A percentile compares a stretch with the other conserved stretches of the same genome.
Conservation (phyloP, 2,329 filamentous ascomycete genomes). For the Botrytis byssoidea region DNA sequence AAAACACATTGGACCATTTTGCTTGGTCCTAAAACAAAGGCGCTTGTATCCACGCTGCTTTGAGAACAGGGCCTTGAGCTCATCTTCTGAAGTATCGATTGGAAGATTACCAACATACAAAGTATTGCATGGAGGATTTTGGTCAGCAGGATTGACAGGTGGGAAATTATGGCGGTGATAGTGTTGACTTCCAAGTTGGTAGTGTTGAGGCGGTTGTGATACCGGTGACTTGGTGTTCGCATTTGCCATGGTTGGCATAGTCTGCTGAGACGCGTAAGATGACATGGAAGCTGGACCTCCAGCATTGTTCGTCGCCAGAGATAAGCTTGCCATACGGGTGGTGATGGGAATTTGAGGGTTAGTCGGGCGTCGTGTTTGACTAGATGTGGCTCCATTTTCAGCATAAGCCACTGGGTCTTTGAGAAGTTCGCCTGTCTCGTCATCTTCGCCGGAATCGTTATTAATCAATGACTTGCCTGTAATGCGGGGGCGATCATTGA, state of each 20-base stretch:
- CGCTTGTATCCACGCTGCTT: constrained; percentile 94
- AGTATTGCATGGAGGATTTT: constrained; percentile 97
- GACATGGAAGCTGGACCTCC: constrained; percentile 36
- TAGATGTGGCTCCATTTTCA: constrained; percentile 59
- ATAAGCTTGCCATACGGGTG: constrained; percentile 63
- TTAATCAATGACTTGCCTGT: constrained; percentile 72
- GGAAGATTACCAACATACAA: constrained; percentile 97
- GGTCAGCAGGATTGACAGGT: constrained; percentile 88
- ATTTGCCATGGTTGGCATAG: constrained; percentile 37
- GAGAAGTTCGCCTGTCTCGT: constrained; percentile 70
- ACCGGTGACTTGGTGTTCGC: constrained; percentile 56
- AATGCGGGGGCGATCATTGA: constrained; percentile 58
- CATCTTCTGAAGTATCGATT: constrained; percentile 88
- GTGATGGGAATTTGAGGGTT: constrained; percentile 69
- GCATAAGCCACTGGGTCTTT: constrained; percentile 72
- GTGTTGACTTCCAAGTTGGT: constrained; percentile 55
- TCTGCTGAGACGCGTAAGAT: constrained; percentile 30
- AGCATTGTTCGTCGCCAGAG: constrained; percentile 65
- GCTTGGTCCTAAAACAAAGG: constrained; percentile 90
- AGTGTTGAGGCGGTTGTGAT: constrained; percentile 48
- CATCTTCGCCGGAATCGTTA: constrained; percentile 64
- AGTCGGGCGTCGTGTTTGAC: constrained; percentile 63
- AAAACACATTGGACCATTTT: constrained; percentile 97
- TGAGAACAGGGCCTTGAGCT: constrained; percentile 89
- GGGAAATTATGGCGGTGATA: constrained; percentile 70